phyloP scores from a whole-genome alignment of 768 basidiomycete genomes.

The Boletus pseudo-olivaceus region DNA sequence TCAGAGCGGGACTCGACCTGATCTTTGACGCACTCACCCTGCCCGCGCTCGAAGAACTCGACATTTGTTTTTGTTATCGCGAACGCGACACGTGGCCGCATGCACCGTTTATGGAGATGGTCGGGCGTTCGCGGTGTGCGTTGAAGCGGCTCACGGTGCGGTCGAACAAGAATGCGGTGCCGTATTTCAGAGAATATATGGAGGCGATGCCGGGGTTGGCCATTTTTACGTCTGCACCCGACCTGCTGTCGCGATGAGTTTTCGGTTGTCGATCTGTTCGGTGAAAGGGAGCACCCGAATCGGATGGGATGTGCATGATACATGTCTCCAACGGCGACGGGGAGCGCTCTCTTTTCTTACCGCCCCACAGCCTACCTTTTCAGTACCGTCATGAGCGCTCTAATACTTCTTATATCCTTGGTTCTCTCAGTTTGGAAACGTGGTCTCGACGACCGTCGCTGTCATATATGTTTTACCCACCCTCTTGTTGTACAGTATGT shows the following conservation, averaged over 20 bases:
- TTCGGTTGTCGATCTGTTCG: neutral
- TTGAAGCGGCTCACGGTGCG: conserved; percentile 24
- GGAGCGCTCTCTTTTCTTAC: neutral
- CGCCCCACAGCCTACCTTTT: no score
- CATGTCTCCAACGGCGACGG: neutral
- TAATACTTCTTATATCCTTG: neutral
- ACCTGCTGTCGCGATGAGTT: neutral
- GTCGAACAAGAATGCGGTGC: conserved; percentile 19
- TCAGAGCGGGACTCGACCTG: conserved; percentile 21
- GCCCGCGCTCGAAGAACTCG: conserved; percentile 30
- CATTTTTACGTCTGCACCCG: conserved; percentile 10
- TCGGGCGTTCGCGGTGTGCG: conserved; percentile 23
- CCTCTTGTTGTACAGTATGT: neutral
- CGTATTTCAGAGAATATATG: conserved; percentile 23
- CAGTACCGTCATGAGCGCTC: neutral
- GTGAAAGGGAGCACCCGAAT: neutral
- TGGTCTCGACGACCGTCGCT: no score
- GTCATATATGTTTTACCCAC: neutral
- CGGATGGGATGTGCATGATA: neutral
- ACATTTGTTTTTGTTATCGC: conserved; percentile 30
- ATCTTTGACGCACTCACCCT: conserved; percentile 21
- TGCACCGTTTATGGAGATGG: conserved; percentile 19
- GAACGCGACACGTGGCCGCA: conserved; percentile 31
- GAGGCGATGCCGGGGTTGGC: conserved; percentile 20
- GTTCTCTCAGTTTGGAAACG: neutral